Base-by-base conservation (phyloP, 164 flowering plant genomes). In the Chloranthus sessilifolius region DNA sequence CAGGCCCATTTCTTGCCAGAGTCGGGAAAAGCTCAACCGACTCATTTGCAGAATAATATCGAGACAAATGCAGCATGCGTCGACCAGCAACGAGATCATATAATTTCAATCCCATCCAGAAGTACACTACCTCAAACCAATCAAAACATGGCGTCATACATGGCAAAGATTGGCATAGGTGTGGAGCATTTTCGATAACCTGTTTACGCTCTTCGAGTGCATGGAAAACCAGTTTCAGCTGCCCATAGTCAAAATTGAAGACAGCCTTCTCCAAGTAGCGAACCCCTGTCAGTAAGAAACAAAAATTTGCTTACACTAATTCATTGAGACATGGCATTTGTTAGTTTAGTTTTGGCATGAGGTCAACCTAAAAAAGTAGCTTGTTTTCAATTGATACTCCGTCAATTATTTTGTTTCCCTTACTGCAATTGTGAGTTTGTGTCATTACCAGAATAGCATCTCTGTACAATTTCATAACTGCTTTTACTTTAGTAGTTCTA, bases 61-160 rank as follows among this genome's bases (percentile, higher is more conserved):
- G 75, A 3, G 99, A 94, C 59, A 94, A 63, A 60, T 94, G 97
- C 41, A 94, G 72, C 50, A 94, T 67, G 24, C 66, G 82, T 16
- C 59, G 48, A 42, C 95, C 99, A 52, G 97, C 96, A 12, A 94
- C 92, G 68, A 94, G 64, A 76, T 94, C 99, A 54, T 94, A 94
- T 52, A 89, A 11, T 63, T 94, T 89, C 81, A 94, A 76, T 41
- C 99, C 99, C 67, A 58, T 27, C 99, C 99, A 94, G 69, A 67
- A 89, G 73, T 94, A 94, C 10, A 89, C 65, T 15, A 65, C 87
- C 30, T 94, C 99, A 69, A 89, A 94, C 99, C 96, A 86, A 71
- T 66, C 60, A 69, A 94, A 94, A 73, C 99, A 94, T 22, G 99
- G 99, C 15, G 99, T 89, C 97, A 94, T 89, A 71, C 97, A 94